Percentiles rank a stretch among this genome's conserved stretches.
These are phyloP conservation scores for Hirsutella minnesotensis DNA, from an alignment of 2,329 filamentous ascomycete genomes.

Conservation along the genomic window DNA sequence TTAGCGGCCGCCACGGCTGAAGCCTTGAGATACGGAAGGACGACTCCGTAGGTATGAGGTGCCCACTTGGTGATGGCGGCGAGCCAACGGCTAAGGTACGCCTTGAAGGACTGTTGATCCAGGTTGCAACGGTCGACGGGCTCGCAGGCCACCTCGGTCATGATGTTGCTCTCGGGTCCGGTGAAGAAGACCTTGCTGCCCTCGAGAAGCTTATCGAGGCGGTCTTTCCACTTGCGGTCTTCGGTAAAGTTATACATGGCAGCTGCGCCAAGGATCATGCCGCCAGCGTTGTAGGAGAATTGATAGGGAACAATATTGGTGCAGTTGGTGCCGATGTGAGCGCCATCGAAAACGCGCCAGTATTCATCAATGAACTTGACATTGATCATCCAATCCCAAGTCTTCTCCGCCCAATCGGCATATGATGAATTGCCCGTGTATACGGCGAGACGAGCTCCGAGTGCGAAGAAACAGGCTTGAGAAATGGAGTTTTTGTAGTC, in stretches of 20 bases:
- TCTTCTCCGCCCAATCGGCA: conserved; percentile 60
- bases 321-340: conserved; percentile 45
- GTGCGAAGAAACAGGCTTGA: conserved; percentile 50
- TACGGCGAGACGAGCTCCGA: conserved; percentile 55
- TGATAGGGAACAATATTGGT: conserved; percentile 46
- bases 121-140: conserved; percentile 46
- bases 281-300: conserved; percentile 59
- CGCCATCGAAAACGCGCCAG: conserved; percentile 53
- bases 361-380: conserved; percentile 46
- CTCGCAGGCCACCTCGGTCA: conserved; percentile 57
- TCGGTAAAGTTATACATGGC: conserved; percentile 56
- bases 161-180: conserved; percentile 38
- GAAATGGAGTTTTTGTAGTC: conserved; percentile 63
- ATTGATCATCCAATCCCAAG: conserved; percentile 56
- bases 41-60: conserved; percentile 39
- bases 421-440: conserved; percentile 74
- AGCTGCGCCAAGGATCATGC: conserved; percentile 52
- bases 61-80: conserved; percentile 52
- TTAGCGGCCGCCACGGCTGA: conserved; percentile 45
- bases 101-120: conserved; percentile 53
- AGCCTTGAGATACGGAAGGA: conserved; percentile 40
- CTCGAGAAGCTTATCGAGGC: conserved; percentile 44
- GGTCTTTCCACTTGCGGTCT: conserved; percentile 41
- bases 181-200: conserved; percentile 43
- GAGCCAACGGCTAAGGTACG: conserved; percentile 50